Percentiles rank a stretch among this genome's conserved stretches.
Evolutionary conservation across 768 basidiomycete species (phyloP).

Genomic region (Podaxis carcinomalis): DNA sequence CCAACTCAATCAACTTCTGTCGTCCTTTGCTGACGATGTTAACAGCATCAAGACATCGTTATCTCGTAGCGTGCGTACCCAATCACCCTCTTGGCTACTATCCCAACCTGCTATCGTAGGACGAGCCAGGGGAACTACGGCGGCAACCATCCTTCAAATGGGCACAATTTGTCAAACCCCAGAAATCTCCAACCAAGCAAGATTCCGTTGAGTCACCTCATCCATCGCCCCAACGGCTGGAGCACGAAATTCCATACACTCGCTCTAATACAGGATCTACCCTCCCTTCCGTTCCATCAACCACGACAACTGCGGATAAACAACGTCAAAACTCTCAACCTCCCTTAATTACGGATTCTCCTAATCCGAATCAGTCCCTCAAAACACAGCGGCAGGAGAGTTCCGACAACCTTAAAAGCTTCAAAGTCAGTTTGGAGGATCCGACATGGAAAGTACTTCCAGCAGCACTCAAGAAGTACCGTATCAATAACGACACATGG

Average conservation of each 20-base stretch:
- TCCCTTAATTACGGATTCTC: conserved; percentile 24
- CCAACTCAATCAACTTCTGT: conserved; percentile 57
- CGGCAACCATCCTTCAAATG: conserved; percentile 87
- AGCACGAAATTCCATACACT: conserved; percentile 57
- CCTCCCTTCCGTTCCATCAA: conserved; percentile 16
- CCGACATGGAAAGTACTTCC: conserved; percentile 99
- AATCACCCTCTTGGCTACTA: conserved; percentile 6
- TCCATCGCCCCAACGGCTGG: conserved; percentile 71
- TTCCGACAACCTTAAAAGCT: conserved; percentile 80
- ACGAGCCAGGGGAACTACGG: conserved; percentile 44
- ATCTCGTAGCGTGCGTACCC: conserved; percentile 33
- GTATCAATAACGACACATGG: conserved; percentile 98
- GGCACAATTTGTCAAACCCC: conserved; percentile 75
- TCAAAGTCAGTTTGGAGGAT: conserved; percentile 97
- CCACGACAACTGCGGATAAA: conserved; percentile 26
- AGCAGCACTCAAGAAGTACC: conserved; percentile 97
- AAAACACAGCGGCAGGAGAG: conserved; percentile 63
- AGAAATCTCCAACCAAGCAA: conserved; percentile 77
- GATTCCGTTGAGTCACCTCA: conserved; percentile 70
- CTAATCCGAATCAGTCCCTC: conserved; percentile 29
- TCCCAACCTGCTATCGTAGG: conserved; percentile 20
- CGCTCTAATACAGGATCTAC: conserved; percentile 29
- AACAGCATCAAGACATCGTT: conserved; percentile 34
- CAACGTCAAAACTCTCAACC: conserved; percentile 18
- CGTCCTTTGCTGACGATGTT: conserved; percentile 65